These are phyloP conservation scores for Cladobotryum mycophilum DNA, from an alignment of 2,329 filamentous ascomycete species.

Conservation along the genomic window DNA sequence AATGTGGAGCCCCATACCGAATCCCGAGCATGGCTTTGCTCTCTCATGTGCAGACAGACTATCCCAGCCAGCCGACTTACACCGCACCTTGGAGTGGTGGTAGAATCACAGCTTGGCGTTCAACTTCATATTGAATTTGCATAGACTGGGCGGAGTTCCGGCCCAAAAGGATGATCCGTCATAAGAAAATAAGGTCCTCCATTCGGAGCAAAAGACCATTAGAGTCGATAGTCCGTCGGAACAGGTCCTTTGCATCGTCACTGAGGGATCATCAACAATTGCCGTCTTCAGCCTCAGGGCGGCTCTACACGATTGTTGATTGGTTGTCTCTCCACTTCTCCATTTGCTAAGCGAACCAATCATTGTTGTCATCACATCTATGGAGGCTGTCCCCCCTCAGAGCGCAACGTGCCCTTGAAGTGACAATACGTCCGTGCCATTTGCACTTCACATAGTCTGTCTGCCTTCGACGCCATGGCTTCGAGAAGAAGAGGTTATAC, in stretches of 20 bases:
- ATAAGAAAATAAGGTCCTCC: no score
- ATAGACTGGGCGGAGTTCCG: no score
- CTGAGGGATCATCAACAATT: not conserved
- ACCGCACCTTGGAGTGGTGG: no score
- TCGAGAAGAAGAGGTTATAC: not conserved
- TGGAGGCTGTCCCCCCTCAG: not conserved
- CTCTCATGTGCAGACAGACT: no score
- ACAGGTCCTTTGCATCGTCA: not conserved
- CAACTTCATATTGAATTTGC: no score
- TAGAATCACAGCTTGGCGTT: no score
- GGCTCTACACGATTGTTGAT: constrained; percentile 13
- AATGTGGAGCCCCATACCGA: no score
- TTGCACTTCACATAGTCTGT: constrained; percentile 1
- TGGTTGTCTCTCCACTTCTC: constrained; percentile 3
- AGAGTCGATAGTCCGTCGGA: no score
- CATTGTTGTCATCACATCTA: constrained; percentile 2
- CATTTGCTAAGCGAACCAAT: constrained; percentile 6
- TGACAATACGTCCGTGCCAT: not conserved
- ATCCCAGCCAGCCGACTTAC: no score
- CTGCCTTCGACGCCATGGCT: not conserved
- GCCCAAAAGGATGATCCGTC: no score
- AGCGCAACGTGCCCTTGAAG: no score
- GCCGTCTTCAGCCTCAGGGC: constrained; percentile 13
- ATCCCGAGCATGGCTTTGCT: no score
- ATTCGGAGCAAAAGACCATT: not conserved